A percentile compares a stretch with the other conserved stretches of the same genome.
These are phyloP conservation scores for Raphanus sativus DNA, from an alignment of 345 rosid species.

Conservation along the genomic window DNA sequence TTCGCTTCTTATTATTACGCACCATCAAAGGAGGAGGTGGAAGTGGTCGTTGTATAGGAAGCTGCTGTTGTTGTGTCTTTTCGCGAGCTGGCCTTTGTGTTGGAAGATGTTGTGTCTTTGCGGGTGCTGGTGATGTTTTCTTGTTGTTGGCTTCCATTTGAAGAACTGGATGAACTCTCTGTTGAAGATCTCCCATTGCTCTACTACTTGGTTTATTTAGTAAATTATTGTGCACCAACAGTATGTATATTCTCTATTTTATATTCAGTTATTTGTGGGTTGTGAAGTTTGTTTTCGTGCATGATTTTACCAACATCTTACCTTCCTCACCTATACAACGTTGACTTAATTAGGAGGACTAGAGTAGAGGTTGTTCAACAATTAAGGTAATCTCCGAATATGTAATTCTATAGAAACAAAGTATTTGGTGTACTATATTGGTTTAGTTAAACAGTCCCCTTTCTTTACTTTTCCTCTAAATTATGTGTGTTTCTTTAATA, in stretches of 20 bases:
- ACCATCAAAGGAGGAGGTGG: conserved; percentile 25
- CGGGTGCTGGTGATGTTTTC: conserved; percentile 24
- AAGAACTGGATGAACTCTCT: conserved; percentile 49
- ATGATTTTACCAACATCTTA: conserved; percentile 36
- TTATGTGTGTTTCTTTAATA: background rate
- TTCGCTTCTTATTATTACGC: conserved; percentile 32
- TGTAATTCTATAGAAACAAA: conserved; percentile 1
- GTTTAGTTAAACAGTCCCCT: conserved; percentile 9
- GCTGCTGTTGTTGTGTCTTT: background rate
- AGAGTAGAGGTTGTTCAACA: conserved; percentile 55
- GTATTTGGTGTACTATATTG: conserved; percentile 9
- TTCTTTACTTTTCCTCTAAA: background rate
- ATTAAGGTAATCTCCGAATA: conserved; percentile 1
- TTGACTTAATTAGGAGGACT: conserved; percentile 20
- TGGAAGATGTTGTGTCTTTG: conserved; percentile 18
- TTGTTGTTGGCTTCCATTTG: conserved; percentile 43
- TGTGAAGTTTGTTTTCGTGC: background rate
- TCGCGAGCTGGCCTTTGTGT: conserved; percentile 33
- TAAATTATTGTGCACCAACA: background rate
- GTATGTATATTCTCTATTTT: background rate
- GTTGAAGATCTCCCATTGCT: conserved; percentile 49
- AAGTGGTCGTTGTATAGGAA: conserved; percentile 28
- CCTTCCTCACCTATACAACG: conserved; percentile 56
- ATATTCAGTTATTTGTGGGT: background rate
- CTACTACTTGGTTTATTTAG: background rate